Percentiles rank a stretch among this genome's conserved stretches.
Conservation (phyloP, 805 yeast species). For the Saturnispora zaruensis region DNA sequence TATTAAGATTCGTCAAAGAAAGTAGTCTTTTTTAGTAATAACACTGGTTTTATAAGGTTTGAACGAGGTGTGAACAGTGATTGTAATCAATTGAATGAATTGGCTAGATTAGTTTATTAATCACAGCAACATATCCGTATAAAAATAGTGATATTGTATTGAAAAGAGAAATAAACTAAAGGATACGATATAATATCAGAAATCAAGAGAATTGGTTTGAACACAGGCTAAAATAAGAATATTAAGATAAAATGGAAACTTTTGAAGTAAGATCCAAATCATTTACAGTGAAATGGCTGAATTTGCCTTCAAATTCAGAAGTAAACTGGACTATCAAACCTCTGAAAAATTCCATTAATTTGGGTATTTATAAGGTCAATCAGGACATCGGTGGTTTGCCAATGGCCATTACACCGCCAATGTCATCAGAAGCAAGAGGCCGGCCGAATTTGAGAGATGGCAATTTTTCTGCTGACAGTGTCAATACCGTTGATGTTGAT, state of each 20-base stretch:
- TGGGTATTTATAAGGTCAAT: slow-evolving; percentile 28
- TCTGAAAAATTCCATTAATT: slow-evolving; percentile 47
- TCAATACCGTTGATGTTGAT: slow-evolving; percentile 25
- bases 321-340: slow-evolving; percentile 82
- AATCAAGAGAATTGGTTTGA: background rate
- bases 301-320: slow-evolving; percentile 55
- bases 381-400: slow-evolving; percentile 7
- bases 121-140: background rate
- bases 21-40: background rate
- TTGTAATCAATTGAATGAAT: background rate
- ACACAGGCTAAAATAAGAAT: background rate
- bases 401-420: slow-evolving; percentile 7
- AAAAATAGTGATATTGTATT: too few species aligned
- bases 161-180: background rate
- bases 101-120: background rate
- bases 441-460: background rate
- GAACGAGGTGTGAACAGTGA: background rate
- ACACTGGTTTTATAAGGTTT: background rate
- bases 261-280: slow-evolving; percentile 85
- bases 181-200: background rate
- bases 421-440: slow-evolving; percentile 8
- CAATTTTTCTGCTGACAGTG: slow-evolving; percentile 15
- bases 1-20: background rate
- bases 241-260: slow-evolving; percentile 59
- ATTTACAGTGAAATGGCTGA: slow-evolving; percentile 86